Conservation (phyloP, 441 rosid genomes). For the Arabidopsis lyrata region DNA sequence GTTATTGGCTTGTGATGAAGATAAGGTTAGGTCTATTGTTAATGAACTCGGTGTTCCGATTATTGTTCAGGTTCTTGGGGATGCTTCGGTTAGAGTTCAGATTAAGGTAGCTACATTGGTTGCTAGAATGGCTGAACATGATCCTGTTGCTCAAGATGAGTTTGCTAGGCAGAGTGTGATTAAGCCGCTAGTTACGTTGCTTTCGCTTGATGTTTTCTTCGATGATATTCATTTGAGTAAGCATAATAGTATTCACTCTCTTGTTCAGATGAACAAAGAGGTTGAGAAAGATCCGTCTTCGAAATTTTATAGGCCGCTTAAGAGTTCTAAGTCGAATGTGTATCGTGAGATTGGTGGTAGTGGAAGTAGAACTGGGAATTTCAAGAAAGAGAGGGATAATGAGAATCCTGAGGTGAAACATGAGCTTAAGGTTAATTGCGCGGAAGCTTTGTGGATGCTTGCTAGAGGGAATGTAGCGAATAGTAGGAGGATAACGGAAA, state of each 20-base stretch:
- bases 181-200: slow-evolving; percentile 62
- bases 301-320: slow-evolving; percentile 45
- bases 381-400: slow-evolving; percentile 61
- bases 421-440: slow-evolving; percentile 57
- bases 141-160: slow-evolving; percentile 61
- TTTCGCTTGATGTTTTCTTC: slow-evolving; percentile 58
- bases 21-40: slow-evolving; percentile 57
- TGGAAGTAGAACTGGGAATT: slow-evolving; percentile 51
- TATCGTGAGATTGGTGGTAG: slow-evolving; percentile 45
- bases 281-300: slow-evolving; percentile 46
- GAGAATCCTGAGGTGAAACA: slow-evolving; percentile 60
- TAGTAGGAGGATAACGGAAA: slow-evolving; percentile 67
- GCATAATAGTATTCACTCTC: slow-evolving; percentile 58
- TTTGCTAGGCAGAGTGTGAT: slow-evolving; percentile 70
- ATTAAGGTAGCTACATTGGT: slow-evolving; percentile 60
- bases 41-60: slow-evolving; percentile 57
- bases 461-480: slow-evolving; percentile 62
- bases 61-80: slow-evolving; percentile 58
- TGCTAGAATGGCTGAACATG: slow-evolving; percentile 63
- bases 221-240: slow-evolving; percentile 55
- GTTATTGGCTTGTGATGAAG: slow-evolving; percentile 56
- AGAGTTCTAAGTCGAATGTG: slow-evolving; percentile 47
- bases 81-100: slow-evolving; percentile 65
- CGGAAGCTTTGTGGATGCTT: slow-evolving; percentile 70
- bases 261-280: slow-evolving; percentile 67